Conservation (phyloP, 2,329 filamentous ascomycete species). For the Penicillium brevicompactum region DNA sequence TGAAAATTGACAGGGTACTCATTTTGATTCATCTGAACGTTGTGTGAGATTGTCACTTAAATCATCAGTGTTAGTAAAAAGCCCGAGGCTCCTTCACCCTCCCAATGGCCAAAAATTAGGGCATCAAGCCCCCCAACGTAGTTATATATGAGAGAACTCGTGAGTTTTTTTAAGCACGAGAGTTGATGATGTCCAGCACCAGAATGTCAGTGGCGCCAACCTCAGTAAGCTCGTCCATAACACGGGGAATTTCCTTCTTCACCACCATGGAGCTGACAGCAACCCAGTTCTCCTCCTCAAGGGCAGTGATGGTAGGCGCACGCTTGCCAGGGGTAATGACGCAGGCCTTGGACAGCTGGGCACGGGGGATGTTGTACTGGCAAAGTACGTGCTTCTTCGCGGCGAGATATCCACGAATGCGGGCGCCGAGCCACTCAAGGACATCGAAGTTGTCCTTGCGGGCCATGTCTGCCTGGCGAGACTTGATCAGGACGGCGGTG, state of each 20-base stretch:
- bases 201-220: conserved; percentile 83
- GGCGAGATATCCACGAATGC: conserved; percentile 91
- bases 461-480: conserved; percentile 72
- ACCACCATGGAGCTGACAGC: conserved; percentile 94
- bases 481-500: conserved; percentile 89
- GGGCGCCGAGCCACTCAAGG: conserved; percentile 79
- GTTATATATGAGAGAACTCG: no score
- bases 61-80: conserved; percentile 9
- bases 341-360: conserved; percentile 65
- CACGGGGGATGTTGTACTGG: conserved; percentile 88
- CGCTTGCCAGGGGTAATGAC: conserved; percentile 90
- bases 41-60: no score
- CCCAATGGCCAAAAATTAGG: conserved; percentile 1
- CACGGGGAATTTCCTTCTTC: conserved; percentile 78
- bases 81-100: no score
- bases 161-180: conserved; percentile 48
- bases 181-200: conserved; percentile 83
- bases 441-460: conserved; percentile 51
- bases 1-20: no score
- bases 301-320: conserved; percentile 83
- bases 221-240: conserved; percentile 80
- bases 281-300: conserved; percentile 90
- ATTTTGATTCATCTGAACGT: no score
- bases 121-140: conserved; percentile 25
- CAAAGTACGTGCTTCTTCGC: conserved; percentile 93